Evolutionary conservation across 1,284 basidiomycete species (phyloP).

Genomic region (Leccinum variabile): DNA sequence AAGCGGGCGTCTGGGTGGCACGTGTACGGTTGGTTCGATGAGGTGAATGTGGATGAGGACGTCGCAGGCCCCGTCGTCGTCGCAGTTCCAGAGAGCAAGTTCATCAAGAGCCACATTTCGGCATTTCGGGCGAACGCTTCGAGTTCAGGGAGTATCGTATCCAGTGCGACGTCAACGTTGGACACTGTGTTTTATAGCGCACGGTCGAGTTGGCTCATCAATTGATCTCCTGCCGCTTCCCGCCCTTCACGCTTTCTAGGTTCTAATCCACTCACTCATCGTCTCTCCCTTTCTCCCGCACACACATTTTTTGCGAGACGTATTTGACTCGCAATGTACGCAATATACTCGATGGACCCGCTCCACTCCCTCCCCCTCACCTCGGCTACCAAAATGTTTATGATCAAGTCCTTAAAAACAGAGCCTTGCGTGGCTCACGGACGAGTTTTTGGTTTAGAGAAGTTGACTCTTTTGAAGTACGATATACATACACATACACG

Average conservation of each 20-base stretch:
- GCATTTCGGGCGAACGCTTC: conserved; percentile 18
- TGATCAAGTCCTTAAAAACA: conserved; percentile 7
- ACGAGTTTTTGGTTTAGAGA: conserved; percentile 11
- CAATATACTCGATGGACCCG: neutral
- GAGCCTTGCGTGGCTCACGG: conserved; percentile 2
- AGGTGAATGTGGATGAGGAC: conserved; percentile 15
- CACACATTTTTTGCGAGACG: neutral
- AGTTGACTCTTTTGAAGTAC: conserved; percentile 2
- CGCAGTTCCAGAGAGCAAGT: neutral
- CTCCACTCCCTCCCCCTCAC: neutral
- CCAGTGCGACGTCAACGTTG: conserved; percentile 22
- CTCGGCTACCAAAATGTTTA: conserved; percentile 1
- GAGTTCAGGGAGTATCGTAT: conserved; percentile 16
- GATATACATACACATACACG: conserved; percentile 4
- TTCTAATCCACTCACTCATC: neutral
- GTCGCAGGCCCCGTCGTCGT: neutral
- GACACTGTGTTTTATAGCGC: conserved; percentile 33
- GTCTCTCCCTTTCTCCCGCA: neutral
- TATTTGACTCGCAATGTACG: neutral
- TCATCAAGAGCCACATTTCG: conserved; percentile 15
- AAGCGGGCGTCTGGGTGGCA: conserved; percentile 38
- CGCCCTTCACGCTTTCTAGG: neutral
- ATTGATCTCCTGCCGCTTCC: conserved; percentile 5
- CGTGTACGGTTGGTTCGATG: conserved; percentile 35
- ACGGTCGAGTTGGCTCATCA: conserved; percentile 28